Evolutionary conservation across 2,329 filamentous ascomycete genomes (phyloP).

Genomic region (Chrysoporthe austroafricana): DNA sequence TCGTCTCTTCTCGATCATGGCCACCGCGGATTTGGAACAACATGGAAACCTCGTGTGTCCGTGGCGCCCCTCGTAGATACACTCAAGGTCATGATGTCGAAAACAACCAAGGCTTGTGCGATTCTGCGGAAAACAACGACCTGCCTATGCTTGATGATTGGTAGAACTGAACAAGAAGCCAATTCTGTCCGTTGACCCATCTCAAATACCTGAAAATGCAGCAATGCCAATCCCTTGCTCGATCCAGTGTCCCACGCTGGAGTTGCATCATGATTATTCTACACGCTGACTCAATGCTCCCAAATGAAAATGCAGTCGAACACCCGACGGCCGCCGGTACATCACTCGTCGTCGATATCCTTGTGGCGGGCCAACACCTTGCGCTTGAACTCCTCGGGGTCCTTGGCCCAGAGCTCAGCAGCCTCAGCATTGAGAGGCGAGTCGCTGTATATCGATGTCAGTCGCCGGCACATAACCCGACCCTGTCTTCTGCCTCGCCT

Average conservation of each 20-base stretch:
- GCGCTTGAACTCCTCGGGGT: constrained; percentile 84
- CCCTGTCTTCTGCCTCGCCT: not conserved
- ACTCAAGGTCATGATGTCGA: constrained; percentile 4
- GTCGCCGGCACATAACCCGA: not conserved
- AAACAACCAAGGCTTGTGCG: constrained; percentile 10
- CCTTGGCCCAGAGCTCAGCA: constrained; percentile 92
- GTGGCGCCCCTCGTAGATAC: not conserved
- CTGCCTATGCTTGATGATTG: constrained; percentile 20
- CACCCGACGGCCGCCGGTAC: not conserved
- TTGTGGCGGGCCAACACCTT: constrained; percentile 67
- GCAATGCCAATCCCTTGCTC: constrained; percentile 16
- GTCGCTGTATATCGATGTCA: constrained; percentile 59
- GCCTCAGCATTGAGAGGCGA: constrained; percentile 96
- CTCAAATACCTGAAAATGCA: constrained; percentile 27
- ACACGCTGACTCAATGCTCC: constrained; percentile 28
- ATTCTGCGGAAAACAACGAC: constrained; percentile 14
- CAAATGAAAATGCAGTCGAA: constrained; percentile 29
- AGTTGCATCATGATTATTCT: constrained; percentile 19
- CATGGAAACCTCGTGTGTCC: not conserved
- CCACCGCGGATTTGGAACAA: not conserved
- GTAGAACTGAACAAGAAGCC: constrained; percentile 18
- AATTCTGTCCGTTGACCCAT: not conserved
- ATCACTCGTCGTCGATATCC: constrained; percentile 66
- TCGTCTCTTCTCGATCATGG: not conserved
- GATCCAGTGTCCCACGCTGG: constrained; percentile 21